Base-by-base conservation (phyloP, 257 asterid genomes). In the Anisodus acutangulus region DNA sequence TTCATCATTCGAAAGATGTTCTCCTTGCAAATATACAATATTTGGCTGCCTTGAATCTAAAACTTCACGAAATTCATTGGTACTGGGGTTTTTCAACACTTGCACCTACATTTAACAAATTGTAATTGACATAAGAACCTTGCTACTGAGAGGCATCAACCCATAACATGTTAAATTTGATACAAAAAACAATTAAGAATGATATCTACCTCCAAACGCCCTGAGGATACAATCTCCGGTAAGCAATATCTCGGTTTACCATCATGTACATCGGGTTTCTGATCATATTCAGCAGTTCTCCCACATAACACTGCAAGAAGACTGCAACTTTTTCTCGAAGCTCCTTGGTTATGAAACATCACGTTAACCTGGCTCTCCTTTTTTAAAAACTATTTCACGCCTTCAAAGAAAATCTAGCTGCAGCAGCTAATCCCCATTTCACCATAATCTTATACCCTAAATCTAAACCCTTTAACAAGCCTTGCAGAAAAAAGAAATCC, bases 261-360 rank as follows among this genome's bases (percentile, higher is more conserved):
- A 80, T 84, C 89, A 5, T 43, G 74, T 70, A 78, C 93, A 87
- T 92, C 93, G 86, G 82, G 90, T 87, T 67, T 90, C 83, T 58
- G 88, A 83, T 89, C 87, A 81, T 81, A 84, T 78, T 93, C 98
- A 11, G 85, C 58, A 51, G 86, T 85, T 64, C 88, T 91, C 47
- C 92, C 89, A 74, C 92, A 91, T 81, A 90, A 83, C 51, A 95
- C 94, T 4, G 92, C 95, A 53, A 97, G 98, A 82, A 97, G 92
- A 91, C 87, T 91, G 91, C 98, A 95, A 84, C 89, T 89, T 84
- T 91, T 91, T 72, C 91, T 97, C 89, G 91, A 86, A 86, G 95
- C 86, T 86, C 98, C 99, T 89, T 92, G 98, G 81, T 91, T 84
- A 83, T 93, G 95, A 88, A 91, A 95, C 99, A 97, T 97, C 84